phyloP scores from a whole-genome alignment of 1,284 basidiomycete genomes.

The Laetiporus sulphureus region DNA sequence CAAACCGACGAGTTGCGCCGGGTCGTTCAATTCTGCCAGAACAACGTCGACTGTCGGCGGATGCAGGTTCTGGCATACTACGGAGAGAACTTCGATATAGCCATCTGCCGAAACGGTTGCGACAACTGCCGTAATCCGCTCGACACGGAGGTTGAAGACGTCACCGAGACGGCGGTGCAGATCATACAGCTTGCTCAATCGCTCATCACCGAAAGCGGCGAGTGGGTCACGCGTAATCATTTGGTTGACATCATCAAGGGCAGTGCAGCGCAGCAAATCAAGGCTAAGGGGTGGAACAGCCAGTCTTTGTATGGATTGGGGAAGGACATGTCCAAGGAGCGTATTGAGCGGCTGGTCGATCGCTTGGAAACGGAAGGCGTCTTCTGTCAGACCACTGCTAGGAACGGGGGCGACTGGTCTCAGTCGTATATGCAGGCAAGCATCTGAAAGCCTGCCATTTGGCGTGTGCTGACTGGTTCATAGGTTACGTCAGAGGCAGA shows the following conservation, averaged over 20 bases:
- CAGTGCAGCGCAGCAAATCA: slow-evolving; percentile 42
- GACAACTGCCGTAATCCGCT: slow-evolving; percentile 66
- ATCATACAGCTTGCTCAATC: slow-evolving; percentile 44
- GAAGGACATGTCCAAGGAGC: slow-evolving; percentile 37
- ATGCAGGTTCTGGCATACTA: slow-evolving; percentile 76
- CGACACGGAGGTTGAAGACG: slow-evolving; percentile 37
- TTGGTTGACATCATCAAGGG: slow-evolving; percentile 61
- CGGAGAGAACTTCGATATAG: slow-evolving; percentile 37
- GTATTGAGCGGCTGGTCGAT: slow-evolving; percentile 60
- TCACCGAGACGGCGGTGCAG: slow-evolving; percentile 46
- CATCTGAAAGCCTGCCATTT: background rate
- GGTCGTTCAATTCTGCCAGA: slow-evolving; percentile 74
- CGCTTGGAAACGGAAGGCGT: slow-evolving; percentile 41
- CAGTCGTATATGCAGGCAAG: slow-evolving; percentile 30
- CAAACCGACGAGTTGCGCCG: slow-evolving; percentile 47
- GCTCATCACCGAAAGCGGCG: background rate
- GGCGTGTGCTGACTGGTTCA: background rate
- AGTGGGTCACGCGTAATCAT: slow-evolving; percentile 36
- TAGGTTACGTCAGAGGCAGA: slow-evolving; percentile 3
- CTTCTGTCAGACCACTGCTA: slow-evolving; percentile 19
- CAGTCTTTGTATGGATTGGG: slow-evolving; percentile 50
- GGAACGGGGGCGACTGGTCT: slow-evolving; percentile 24
- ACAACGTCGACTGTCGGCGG: slow-evolving; percentile 84
- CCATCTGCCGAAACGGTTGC: slow-evolving; percentile 57
- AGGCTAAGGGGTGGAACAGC: slow-evolving; percentile 41